Percentiles rank a stretch among this genome's conserved stretches.
These are phyloP conservation scores for Globisporangium rhizosaccharum DNA, from an alignment of 352 stramenopile genomes.

Conservation along the genomic window DNA sequence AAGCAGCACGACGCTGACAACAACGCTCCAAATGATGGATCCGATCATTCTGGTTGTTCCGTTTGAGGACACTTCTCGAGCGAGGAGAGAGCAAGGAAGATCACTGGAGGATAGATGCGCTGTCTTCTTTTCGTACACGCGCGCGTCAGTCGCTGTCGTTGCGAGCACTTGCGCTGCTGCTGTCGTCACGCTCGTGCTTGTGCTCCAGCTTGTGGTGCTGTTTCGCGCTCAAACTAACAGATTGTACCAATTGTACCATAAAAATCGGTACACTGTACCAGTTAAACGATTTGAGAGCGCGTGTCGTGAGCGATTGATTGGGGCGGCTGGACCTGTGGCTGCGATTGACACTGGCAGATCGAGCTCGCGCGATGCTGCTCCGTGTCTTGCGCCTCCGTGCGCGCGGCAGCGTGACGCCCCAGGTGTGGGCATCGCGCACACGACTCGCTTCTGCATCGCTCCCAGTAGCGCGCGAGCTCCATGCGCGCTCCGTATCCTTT, in stretches of 20 bases:
- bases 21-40: conserved; percentile 8
- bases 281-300: background rate
- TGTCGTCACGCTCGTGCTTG: too few species aligned
- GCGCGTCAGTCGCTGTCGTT: too few species aligned
- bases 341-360: too few species aligned
- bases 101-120: too few species aligned
- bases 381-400: conserved; percentile 15
- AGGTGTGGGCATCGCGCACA: background rate
- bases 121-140: too few species aligned
- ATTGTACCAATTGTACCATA: too few species aligned
- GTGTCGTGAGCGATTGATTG: background rate
- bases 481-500: background rate
- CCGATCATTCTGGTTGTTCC: conserved; percentile 3
- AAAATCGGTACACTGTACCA: background rate
- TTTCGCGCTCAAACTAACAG: background rate
- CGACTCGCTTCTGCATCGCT: background rate
- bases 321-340: background rate
- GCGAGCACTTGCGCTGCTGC: too few species aligned
- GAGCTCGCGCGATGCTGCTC: conserved; percentile 11
- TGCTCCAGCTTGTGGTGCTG: too few species aligned
- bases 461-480: too few species aligned
- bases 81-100: too few species aligned
- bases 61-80: too few species aligned
- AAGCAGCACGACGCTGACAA: conserved; percentile 12
- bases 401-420: conserved; percentile 2